Conservation (phyloP, 1,284 basidiomycete genomes). For the Heterobasidion occidentale region DNA sequence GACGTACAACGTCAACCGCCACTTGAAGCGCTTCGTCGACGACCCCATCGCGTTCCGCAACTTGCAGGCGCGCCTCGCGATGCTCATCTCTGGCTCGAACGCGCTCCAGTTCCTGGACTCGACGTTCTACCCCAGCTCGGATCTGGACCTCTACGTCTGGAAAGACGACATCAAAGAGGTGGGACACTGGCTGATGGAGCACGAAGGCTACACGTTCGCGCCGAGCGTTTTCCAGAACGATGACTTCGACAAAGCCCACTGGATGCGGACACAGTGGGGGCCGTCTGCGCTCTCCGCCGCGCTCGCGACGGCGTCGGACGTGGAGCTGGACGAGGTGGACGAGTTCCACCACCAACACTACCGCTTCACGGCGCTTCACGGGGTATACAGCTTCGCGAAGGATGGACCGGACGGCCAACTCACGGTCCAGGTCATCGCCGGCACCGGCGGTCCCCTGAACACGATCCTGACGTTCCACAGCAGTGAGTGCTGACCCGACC, state of each 20-base stretch:
- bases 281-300: too few species aligned
- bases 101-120: conserved; percentile 43
- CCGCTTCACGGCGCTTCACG: too few species aligned
- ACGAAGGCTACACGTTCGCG: neutral
- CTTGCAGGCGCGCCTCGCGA: conserved; percentile 33
- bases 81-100: conserved; percentile 41
- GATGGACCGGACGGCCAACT: too few species aligned
- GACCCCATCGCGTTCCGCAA: conserved; percentile 30
- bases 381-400: too few species aligned
- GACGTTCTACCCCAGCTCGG: conserved; percentile 31
- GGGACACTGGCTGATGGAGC: conserved; percentile 6
- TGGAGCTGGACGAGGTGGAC: too few species aligned
- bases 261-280: conserved; percentile 10
- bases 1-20: conserved; percentile 19
- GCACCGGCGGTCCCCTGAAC: conserved; percentile 16
- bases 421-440: too few species aligned
- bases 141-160: conserved; percentile 40
- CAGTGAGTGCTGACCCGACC: conserved; percentile 22
- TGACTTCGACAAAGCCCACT: neutral
- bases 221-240: neutral
- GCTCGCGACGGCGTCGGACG: too few species aligned
- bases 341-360: too few species aligned
- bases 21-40: conserved; percentile 17
- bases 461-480: conserved; percentile 35
- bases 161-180: conserved; percentile 10